Conservation (phyloP, 2,329 filamentous ascomycete species). For the Rosellinia necatrix region DNA sequence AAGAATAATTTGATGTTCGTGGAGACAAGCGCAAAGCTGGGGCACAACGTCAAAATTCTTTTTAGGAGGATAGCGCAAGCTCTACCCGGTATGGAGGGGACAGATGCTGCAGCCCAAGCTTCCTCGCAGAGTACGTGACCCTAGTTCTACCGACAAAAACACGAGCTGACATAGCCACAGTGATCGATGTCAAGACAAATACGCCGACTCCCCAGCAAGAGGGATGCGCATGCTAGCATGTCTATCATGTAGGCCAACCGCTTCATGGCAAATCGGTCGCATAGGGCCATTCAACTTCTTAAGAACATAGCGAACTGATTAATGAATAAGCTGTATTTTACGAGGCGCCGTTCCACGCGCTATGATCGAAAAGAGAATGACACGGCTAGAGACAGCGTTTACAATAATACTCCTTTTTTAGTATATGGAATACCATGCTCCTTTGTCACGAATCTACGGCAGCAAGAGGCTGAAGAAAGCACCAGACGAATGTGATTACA, state of each 20-base stretch:
- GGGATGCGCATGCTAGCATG: conserved; percentile 66
- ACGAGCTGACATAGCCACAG: conserved; percentile 50
- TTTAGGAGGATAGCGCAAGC: conserved; percentile 99
- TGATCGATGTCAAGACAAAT: conserved; percentile 93
- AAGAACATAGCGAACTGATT: conserved; percentile 40
- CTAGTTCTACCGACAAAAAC: neutral
- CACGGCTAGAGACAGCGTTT: conserved; percentile 30
- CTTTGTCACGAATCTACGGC: conserved; percentile 14
- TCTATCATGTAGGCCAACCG: neutral
- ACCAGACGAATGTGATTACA: conserved; percentile 1
- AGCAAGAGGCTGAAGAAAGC: neutral
- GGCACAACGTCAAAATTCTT: conserved; percentile 96
- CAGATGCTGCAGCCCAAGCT: conserved; percentile 75
- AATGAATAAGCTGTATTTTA: conserved; percentile 36
- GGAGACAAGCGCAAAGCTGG: conserved; percentile 96
- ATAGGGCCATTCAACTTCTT: conserved; percentile 23
- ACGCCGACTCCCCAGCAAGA: conserved; percentile 71
- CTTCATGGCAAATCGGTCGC: conserved; percentile 7
- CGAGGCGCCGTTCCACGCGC: conserved; percentile 4
- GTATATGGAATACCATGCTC: conserved; percentile 41
- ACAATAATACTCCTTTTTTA: conserved; percentile 37
- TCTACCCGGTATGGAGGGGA: conserved; percentile 94
- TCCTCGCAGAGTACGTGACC: conserved; percentile 73
- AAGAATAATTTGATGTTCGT: conserved; percentile 99
- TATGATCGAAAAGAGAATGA: conserved; percentile 31